These are phyloP conservation scores for Westerdykella sp. DNA, from an alignment of 2,329 filamentous ascomycete genomes.

Conservation along the genomic window DNA sequence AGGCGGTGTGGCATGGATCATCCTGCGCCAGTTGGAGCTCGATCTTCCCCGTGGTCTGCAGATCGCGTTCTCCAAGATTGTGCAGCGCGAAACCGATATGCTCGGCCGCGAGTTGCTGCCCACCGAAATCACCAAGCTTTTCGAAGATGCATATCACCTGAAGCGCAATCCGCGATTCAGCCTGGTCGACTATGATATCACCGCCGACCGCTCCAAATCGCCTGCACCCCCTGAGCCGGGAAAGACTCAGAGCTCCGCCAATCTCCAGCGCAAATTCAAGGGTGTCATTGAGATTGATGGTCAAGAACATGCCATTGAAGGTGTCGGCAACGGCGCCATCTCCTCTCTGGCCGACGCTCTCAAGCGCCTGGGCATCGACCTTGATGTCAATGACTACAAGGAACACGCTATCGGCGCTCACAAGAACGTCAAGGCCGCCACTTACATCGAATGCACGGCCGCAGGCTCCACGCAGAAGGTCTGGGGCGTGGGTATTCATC, in stretches of 20 bases:
- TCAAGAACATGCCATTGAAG: constrained; percentile 68
- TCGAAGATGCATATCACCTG: constrained; percentile 82
- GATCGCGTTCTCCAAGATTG: constrained; percentile 80
- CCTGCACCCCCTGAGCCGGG: constrained; percentile 62
- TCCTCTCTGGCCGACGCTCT: constrained; percentile 82
- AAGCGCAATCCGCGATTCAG: constrained; percentile 76
- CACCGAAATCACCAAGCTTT: constrained; percentile 78
- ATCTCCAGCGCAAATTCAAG: constrained; percentile 74
- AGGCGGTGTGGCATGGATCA: constrained; percentile 90
- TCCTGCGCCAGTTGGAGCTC: constrained; percentile 79
- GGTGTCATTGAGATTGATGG: constrained; percentile 81
- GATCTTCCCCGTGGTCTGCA: constrained; percentile 90
- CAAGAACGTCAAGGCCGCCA: constrained; percentile 81
- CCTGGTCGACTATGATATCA: constrained; percentile 87
- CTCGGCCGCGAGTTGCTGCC: constrained; percentile 79
- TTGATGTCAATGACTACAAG: constrained; percentile 93
- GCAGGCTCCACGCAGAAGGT: constrained; percentile 63
- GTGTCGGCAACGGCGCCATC: constrained; percentile 83
- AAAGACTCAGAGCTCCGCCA: constrained; percentile 69
- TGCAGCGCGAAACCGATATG: constrained; percentile 73
- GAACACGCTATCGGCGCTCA: constrained; percentile 86
- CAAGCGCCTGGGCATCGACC: constrained; percentile 68
- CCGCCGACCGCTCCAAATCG: constrained; percentile 70
- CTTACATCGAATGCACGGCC: constrained; percentile 84
- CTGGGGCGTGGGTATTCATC: constrained; percentile 88